Percentiles rank a stretch among this genome's conserved stretches.
Conservation (phyloP, 2,329 filamentous ascomycete species). For the Aspergillus sp. region DNA sequence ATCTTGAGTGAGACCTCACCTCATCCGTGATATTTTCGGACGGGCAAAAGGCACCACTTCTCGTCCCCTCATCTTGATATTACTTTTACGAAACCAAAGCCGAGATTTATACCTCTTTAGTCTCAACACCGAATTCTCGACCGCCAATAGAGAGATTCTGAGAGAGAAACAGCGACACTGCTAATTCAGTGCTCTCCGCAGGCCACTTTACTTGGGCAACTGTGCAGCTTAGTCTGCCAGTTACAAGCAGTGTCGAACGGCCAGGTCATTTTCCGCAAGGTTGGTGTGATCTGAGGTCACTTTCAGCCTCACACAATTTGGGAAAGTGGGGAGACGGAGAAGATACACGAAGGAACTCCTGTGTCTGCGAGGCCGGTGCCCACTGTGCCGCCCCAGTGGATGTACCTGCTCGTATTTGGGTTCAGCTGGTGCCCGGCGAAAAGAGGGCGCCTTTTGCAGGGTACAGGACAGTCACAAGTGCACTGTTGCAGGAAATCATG, state of each 20-base stretch:
- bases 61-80: background rate
- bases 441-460: background rate
- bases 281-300: conserved; percentile 1
- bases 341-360: background rate
- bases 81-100: background rate
- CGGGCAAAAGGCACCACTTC: background rate
- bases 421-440: background rate
- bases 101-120: background rate
- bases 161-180: background rate
- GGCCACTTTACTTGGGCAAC: background rate
- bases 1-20: background rate
- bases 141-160: background rate
- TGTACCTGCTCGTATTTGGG: background rate
- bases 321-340: background rate
- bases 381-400: background rate
- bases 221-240: no score
- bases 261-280: background rate
- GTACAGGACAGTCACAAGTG: background rate
- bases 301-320: conserved; percentile 5
- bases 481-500: background rate
- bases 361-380: background rate
- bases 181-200: background rate
- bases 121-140: background rate
- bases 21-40: background rate
- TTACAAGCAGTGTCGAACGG: background rate